These are phyloP conservation scores for Podaxis sp. DNA, from an alignment of 768 basidiomycete species.

Conservation along the genomic window DNA sequence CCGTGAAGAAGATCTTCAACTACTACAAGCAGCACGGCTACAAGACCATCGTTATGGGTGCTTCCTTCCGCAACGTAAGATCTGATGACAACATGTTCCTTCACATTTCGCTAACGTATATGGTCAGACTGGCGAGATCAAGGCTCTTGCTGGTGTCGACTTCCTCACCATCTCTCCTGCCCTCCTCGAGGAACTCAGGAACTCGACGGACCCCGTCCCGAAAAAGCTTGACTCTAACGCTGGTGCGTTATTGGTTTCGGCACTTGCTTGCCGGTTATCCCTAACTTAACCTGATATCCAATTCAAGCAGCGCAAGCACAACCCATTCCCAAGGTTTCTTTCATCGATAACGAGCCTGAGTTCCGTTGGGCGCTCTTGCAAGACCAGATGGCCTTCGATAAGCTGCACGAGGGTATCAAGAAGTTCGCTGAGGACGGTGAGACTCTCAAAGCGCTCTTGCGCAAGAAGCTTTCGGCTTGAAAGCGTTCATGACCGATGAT, in stretches of 20 bases:
- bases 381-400: constrained; percentile 98
- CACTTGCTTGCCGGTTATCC: constrained; percentile 6
- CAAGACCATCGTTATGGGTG: constrained; percentile 99
- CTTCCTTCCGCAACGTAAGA: constrained; percentile 96
- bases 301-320: constrained; percentile 51
- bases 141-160: constrained; percentile 92
- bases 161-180: constrained; percentile 94
- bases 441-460: constrained; percentile 82
- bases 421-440: constrained; percentile 97
- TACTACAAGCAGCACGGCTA: constrained; percentile 99
- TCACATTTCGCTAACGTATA: constrained; percentile 4
- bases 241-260: constrained; percentile 40
- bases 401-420: constrained; percentile 97
- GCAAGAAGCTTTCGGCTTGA: constrained; percentile 61
- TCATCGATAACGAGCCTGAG: constrained; percentile 89
- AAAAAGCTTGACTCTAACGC: constrained; percentile 74
- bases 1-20: constrained; percentile 97
- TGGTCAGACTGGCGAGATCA: constrained; percentile 83
- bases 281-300: constrained; percentile 14
- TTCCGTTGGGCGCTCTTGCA: constrained; percentile 95
- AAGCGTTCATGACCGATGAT: neutral
- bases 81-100: neutral
- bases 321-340: constrained; percentile 78
- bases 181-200: constrained; percentile 92
- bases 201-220: constrained; percentile 72